Conservation (phyloP, 495 filamentous ascomycete species). For the Pyrenula aspistea region DNA sequence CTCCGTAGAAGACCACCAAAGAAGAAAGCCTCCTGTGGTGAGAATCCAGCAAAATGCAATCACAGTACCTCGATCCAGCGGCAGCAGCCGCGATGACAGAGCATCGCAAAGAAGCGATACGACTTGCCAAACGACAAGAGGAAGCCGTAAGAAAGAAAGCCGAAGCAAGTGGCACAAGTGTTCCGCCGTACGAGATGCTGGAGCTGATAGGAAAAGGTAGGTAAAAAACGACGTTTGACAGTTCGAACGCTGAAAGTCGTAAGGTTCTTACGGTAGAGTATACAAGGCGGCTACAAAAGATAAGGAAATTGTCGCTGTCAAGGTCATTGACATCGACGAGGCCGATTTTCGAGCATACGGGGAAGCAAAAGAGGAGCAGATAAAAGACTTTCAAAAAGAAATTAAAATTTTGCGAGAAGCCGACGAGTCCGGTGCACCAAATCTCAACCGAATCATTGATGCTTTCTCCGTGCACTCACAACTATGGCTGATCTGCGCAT, state of each 20-base stretch:
- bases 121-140: constrained; percentile 35
- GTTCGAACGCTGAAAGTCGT: too few species aligned
- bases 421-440: constrained; percentile 70
- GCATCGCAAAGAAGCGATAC: constrained; percentile 36
- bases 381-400: constrained; percentile 79
- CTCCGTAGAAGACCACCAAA: background rate
- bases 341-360: constrained; percentile 56
- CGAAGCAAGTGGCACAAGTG: constrained; percentile 29
- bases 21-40: background rate
- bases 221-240: too few species aligned
- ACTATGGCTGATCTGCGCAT: constrained; percentile 93
- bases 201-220: constrained; percentile 93
- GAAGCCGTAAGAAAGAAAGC: constrained; percentile 35
- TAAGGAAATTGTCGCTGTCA: constrained; percentile 70
- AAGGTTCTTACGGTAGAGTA: constrained; percentile 89
- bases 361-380: constrained; percentile 66
- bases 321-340: constrained; percentile 91
- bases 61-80: constrained; percentile 29
- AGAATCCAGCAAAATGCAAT: constrained; percentile 1
- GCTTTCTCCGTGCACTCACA: constrained; percentile 75
- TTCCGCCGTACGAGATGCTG: constrained; percentile 61
- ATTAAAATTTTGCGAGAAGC: constrained; percentile 76
- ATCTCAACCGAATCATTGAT: constrained; percentile 84
- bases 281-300: constrained; percentile 54
- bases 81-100: constrained; percentile 35